Conservation (phyloP, 1,139 yeast species). For the Wickerhamomyces sp. region DNA sequence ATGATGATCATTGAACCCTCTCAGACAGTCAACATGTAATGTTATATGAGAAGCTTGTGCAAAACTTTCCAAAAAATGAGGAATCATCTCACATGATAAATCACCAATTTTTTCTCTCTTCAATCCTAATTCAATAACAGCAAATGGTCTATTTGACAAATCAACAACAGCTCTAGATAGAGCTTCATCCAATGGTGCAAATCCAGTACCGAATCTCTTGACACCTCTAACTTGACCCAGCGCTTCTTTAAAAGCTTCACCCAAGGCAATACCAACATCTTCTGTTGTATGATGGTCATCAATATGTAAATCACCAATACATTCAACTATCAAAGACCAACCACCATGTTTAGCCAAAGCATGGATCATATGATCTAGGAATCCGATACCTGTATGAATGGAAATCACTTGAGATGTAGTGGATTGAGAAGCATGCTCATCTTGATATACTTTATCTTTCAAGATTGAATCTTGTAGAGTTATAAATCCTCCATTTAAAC, state of each 20-base stretch:
- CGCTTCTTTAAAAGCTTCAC: conserved; percentile 84
- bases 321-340: conserved; percentile 86
- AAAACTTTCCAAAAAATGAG: conserved; percentile 90
- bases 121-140: conserved; percentile 83
- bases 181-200: conserved; percentile 96
- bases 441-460: conserved; percentile 27
- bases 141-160: conserved; percentile 86
- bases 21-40: conserved; percentile 85
- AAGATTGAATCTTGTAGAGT: conserved; percentile 54
- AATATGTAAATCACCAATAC: conserved; percentile 90
- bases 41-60: conserved; percentile 91
- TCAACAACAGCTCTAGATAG: conserved; percentile 92
- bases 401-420: conserved; percentile 62
- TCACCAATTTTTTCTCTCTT: conserved; percentile 93
- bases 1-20: conserved; percentile 95
- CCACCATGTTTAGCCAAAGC: conserved; percentile 97
- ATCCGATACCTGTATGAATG: conserved; percentile 90
- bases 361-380: conserved; percentile 94
- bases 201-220: conserved; percentile 88
- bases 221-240: conserved; percentile 88
- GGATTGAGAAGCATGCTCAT: conserved; percentile 45
- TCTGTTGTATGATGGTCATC: conserved; percentile 98
- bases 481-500: conserved; percentile 79
- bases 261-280: conserved; percentile 90
- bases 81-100: conserved; percentile 91